Conservation (phyloP, 768 basidiomycete species). For the Suillus subalutaceus region DNA sequence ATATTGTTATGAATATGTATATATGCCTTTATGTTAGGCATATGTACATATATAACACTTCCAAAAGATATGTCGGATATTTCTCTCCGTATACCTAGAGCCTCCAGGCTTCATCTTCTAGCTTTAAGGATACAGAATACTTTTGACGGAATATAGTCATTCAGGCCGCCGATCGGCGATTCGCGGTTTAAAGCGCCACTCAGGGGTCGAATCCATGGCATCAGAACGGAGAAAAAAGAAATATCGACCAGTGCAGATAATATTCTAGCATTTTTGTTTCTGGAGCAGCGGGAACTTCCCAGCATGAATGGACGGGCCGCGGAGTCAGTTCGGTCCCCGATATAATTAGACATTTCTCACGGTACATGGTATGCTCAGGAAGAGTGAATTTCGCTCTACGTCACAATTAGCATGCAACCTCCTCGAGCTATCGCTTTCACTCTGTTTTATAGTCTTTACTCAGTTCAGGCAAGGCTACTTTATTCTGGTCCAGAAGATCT, state of each 20-base stretch:
- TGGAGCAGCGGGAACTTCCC: slow-evolving; percentile 2
- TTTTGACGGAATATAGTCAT: slow-evolving; percentile 10
- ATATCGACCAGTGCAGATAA: slow-evolving; percentile 8
- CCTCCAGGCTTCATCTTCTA: not conserved
- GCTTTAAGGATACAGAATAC: not conserved
- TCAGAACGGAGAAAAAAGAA: slow-evolving; percentile 9
- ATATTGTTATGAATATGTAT: not conserved
- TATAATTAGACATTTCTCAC: slow-evolving; percentile 31
- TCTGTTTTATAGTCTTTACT: slow-evolving; percentile 20
- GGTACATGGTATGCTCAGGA: slow-evolving; percentile 18
- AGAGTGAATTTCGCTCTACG: slow-evolving; percentile 4
- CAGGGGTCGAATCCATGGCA: slow-evolving; percentile 5
- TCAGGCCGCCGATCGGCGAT: slow-evolving; percentile 31
- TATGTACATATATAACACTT: not conserved
- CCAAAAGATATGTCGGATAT: not conserved
- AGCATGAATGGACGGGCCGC: slow-evolving; percentile 24
- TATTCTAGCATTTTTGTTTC: slow-evolving; percentile 3
- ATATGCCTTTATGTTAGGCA: not conserved
- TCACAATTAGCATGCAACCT: slow-evolving; percentile 15
- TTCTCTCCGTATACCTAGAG: not conserved
- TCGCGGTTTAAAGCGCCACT: slow-evolving; percentile 31
- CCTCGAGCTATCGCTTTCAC: slow-evolving; percentile 18
- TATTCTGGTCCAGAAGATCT: slow-evolving; percentile 81
- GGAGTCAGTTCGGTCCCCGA: slow-evolving; percentile 39
- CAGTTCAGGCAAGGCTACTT: slow-evolving; percentile 40